phyloP scores from a whole-genome alignment of 768 basidiomycete genomes.

The Naganishia vaughanmartiniae region DNA sequence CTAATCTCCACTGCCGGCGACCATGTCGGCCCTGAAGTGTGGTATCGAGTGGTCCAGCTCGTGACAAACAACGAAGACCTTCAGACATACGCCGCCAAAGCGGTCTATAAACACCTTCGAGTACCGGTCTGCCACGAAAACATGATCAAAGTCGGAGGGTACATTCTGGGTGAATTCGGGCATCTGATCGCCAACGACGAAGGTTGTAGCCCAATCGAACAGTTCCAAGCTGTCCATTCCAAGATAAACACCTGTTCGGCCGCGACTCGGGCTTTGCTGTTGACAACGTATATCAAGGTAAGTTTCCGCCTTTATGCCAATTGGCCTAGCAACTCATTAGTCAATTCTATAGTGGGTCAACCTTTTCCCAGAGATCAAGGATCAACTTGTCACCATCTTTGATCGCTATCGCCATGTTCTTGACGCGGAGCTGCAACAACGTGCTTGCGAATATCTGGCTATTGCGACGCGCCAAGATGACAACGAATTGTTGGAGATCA shows the following conservation, averaged over 20 bases:
- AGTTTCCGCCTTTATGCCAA: conserved; percentile 19
- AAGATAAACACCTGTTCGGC: conserved; percentile 94
- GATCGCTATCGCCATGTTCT: conserved; percentile 96
- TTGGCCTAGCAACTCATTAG: neutral
- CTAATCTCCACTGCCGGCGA: conserved; percentile 96
- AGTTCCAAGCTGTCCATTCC: conserved; percentile 85
- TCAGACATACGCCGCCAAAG: conserved; percentile 91
- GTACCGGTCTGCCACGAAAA: conserved; percentile 67
- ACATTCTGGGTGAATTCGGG: conserved; percentile 96
- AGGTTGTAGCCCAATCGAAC: conserved; percentile 89
- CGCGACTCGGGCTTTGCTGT: conserved; percentile 80
- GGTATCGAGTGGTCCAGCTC: conserved; percentile 98
- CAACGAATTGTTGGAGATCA: conserved; percentile 85
- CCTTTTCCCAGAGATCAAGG: conserved; percentile 97
- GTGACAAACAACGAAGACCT: conserved; percentile 97
- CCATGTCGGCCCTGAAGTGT: conserved; percentile 98
- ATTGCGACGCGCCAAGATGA: conserved; percentile 80
- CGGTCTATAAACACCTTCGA: conserved; percentile 83
- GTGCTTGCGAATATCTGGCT: conserved; percentile 95
- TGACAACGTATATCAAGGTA: conserved; percentile 92
- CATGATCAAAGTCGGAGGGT: conserved; percentile 92
- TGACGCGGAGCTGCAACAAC: conserved; percentile 94
- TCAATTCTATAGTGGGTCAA: conserved; percentile 72
- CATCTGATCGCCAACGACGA: conserved; percentile 93
- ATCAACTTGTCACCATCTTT: conserved; percentile 87